A percentile compares a stretch with the other conserved stretches of the same genome.
Evolutionary conservation across 352 stramenopile species (phyloP).

Genomic region (Aphanomyces cochlioides): DNA sequence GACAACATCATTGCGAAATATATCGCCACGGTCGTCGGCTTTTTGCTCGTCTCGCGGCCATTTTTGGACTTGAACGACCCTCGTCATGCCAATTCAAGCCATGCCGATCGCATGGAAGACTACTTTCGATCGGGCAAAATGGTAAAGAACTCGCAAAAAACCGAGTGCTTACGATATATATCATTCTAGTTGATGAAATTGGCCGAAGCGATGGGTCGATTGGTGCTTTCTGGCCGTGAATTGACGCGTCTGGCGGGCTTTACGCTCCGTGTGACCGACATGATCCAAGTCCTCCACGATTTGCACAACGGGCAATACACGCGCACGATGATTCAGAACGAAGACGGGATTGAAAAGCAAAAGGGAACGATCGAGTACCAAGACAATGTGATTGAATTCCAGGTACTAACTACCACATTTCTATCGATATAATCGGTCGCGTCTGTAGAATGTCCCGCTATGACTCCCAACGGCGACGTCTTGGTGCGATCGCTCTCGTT

Average conservation of each 20-base stretch:
- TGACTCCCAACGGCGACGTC: conserved; percentile 87
- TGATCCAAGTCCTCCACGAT: conserved; percentile 71
- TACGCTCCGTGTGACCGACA: conserved; percentile 69
- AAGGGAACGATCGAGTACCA: conserved; percentile 51
- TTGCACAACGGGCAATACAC: conserved; percentile 64
- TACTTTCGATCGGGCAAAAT: conserved; percentile 85
- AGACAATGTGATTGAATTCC: conserved; percentile 83
- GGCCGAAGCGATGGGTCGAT: conserved; percentile 73
- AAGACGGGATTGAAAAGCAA: conserved; percentile 38
- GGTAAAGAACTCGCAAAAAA: conserved; percentile 30
- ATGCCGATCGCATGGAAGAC: conserved; percentile 77
- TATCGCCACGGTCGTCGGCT: conserved; percentile 78
- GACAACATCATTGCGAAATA: conserved; percentile 88
- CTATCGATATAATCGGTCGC: not conserved
- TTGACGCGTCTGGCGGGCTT: conserved; percentile 78
- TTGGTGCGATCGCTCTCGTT: conserved; percentile 70
- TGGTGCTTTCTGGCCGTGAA: conserved; percentile 82
- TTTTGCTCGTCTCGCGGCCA: conserved; percentile 65
- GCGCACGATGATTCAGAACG: conserved; percentile 63
- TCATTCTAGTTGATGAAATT: conserved; percentile 54
- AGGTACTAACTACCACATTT: conserved; percentile 30
- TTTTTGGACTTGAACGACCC: conserved; percentile 61
- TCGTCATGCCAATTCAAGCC: conserved; percentile 52
- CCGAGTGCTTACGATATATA: not conserved
- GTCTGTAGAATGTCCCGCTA: conserved; percentile 64